Base-by-base conservation (phyloP, 1,284 basidiomycete genomes). In the Trichosporon ovoides region DNA sequence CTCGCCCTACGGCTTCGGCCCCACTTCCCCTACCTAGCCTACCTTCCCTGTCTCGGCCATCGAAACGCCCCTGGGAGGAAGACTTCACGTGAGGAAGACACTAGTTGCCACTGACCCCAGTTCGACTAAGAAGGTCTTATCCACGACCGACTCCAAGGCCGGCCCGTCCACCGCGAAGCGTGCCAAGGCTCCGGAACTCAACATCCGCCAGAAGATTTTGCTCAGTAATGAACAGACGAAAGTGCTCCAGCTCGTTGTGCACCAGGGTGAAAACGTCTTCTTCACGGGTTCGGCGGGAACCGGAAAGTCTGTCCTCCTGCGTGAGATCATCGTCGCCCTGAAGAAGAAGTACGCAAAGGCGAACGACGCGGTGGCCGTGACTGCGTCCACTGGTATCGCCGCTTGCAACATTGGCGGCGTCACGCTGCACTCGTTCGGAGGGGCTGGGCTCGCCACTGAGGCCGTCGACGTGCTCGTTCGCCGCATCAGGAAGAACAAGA, bases 271-370 rank as follows among this genome's bases (percentile, higher is more conserved):
- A 55, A 95, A 85, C 67, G 73, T 98, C n/a, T 98, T 98, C 71
- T 98, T 97, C 77, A 98, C 95, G 0, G 95, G 96, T 20, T 93
- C 89, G 79, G 95, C 92, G 59, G 92, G 92, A 93, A 66, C 68
- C 87, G 93, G 94, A 54, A 98, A 97, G 78, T 96, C 93, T 0
- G 90, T 97, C 7, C 80, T 97, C 2, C 81, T 98, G n/a, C 83
- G 90, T 5, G 88, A 91, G 70, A 93, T 96, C 62, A 95, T 97
- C 70, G 80, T 77, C 38, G 76, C 80, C 12, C 77, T 91, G 55
- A 76, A 77, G 60, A 78, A 77, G 65, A 85, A 82, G 67, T 72
- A 81, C 65, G 57, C 67, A 43, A 80, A 71, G 36, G 73, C 79
- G 0, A 73, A 79, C 0, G 83, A 86, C 57, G 81, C 81, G 0